Conservation (phyloP, 495 filamentous ascomycete species). For the Staphylotrichum longicolle region DNA sequence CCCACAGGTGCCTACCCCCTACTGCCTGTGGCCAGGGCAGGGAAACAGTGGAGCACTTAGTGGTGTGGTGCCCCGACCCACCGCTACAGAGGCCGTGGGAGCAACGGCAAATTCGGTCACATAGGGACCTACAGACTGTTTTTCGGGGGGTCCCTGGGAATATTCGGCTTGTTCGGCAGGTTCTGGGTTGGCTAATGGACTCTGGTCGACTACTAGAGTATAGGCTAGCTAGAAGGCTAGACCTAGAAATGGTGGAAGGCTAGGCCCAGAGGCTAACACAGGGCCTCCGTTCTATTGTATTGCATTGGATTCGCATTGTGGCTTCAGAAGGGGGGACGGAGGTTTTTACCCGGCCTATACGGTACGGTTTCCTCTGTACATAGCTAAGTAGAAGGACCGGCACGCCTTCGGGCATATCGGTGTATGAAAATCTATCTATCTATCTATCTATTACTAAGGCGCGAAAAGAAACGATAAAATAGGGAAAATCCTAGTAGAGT, state of each 20-base stretch:
- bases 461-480: too few species aligned
- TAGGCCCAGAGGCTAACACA: not conserved
- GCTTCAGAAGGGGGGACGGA: too few species aligned
- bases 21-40: not conserved
- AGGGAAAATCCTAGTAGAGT: too few species aligned
- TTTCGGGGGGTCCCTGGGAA: not conserved
- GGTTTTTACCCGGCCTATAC: too few species aligned
- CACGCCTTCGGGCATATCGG: too few species aligned
- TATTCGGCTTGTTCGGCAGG: not conserved
- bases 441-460: too few species aligned
- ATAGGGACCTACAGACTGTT: not conserved
- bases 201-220: constrained; percentile 9
- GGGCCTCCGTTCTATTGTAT: too few species aligned
- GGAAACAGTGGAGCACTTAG: constrained; percentile 8
- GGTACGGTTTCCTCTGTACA: too few species aligned
- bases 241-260: not conserved
- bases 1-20: constrained; percentile 8
- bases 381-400: too few species aligned
- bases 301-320: too few species aligned
- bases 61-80: not conserved
- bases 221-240: constrained; percentile 1
- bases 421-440: too few species aligned
- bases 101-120: not conserved
- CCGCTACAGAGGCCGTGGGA: not conserved
- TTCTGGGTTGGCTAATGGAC: not conserved